Base-by-base conservation (phyloP, 371 early-diverging fungal species). In the Dichotomocladium elegans region DNA sequence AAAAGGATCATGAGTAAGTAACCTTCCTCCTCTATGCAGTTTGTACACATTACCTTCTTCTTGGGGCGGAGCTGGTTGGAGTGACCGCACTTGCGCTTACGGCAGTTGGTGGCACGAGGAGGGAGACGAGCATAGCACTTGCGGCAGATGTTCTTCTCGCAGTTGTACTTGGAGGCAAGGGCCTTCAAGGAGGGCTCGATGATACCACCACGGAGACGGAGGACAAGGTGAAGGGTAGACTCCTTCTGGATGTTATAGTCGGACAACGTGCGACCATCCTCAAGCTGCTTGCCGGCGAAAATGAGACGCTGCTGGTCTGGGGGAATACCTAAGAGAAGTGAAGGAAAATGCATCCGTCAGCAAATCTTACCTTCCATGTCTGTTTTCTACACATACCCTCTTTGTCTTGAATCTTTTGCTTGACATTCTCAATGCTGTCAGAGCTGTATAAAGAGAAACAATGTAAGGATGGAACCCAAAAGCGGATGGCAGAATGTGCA, bases 251-350 rank as follows among this genome's bases (percentile, higher is more conserved):
- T 91, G 86, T 90, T 91, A 82, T 91, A 91, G 79, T 91, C 91
- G 51, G 86, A 80, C 41, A 91, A 81, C 37, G 85, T 82, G 76
- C 96, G 94, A 60, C 95, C 98, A 79, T 98, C 99, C 81, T 98
- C 99, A 55, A 99, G 91, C 85, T 99, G 99, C 89, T 99, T 99
- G 66, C 98, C 99, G 76, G 99, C 99, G 76, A 99, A 99, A 74
- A 99, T 99, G 63, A 99, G 87, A 69, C 99, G 97, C 81, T 99
- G 99, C 88, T 99, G 99, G 78, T 99, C 99, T 58, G 99, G 99
- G 55, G 99, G 99, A 72, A 99, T 99, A 64, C 89, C 88, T 74
- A 9, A 15, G 21, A 5, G 21, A 15, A n/a, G 37, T 15, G 21
- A n/a, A n/a, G n/a, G n/a, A n/a, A n/a, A n/a, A n/a, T n/a, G 11